Evolutionary conservation across 306 rosid species (phyloP), one percentile per base, ranked within the genome.

Genomic region (Sicyos baderoa): DNA sequence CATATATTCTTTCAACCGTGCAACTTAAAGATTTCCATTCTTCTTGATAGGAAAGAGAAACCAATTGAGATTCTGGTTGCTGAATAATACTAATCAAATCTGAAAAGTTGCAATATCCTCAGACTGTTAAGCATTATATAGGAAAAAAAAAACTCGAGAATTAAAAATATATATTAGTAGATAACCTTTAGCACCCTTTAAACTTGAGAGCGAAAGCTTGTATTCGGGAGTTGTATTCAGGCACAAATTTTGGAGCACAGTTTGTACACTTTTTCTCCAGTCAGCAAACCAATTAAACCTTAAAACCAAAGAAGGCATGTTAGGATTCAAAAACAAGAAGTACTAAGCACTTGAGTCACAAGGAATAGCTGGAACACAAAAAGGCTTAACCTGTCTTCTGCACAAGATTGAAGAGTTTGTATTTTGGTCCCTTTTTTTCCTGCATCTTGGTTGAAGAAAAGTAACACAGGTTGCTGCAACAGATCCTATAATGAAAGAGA

Each of bases 281-380:
- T 79, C 88, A 67, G 80, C 76, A 81, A 80, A 83, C 96, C 87
- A 89, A 59, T 9, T 42, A 32, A 80, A 92, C 87, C 97, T 91
- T 78, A 70, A 75, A 70, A 76, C 16, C 64, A 79, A 47, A 71
- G 16, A 53, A 58, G 52, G 44, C 23, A 72, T 58, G 75, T 56
- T 22, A 80, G 76, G 71, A 63, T 37, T 51, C 32, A 9, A 45
- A 61, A 52, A 51, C 35, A 42, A 21, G 21, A 5, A 22, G 50
- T 10, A 25, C 15, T 49, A 62, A 29, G 11, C 7, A 53, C 54
- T 53, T 65, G 4, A 76, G 21, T 52, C 65, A 72, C 4, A 76
- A 23, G 17, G 16, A 19, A 64, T 2, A 27, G 45, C 22, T 51
- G 29, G 51, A 59, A 37, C 54, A 54, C 40, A 32, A 57, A 68